These are phyloP conservation scores for Porphyra umbilicalis DNA, from an alignment of 31 red algal species.

Conservation along the genomic window DNA sequence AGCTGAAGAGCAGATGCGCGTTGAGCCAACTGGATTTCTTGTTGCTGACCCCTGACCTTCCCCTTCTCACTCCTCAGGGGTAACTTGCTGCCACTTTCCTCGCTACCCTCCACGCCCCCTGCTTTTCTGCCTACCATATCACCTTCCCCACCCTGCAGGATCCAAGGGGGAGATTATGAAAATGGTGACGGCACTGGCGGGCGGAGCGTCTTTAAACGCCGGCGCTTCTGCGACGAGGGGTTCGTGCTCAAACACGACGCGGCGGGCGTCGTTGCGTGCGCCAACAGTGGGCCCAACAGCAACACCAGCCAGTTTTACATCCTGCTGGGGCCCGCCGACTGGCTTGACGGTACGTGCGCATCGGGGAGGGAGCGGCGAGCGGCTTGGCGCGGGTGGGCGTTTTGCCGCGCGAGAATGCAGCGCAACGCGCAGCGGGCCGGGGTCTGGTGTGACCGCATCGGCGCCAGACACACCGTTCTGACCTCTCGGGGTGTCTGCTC, in stretches of 20 bases:
- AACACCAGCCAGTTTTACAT: slow-evolving; percentile 9
- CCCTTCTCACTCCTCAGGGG: too few species aligned
- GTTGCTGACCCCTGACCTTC: background rate
- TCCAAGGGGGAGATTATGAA: background rate
- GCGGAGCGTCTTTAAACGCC: background rate
- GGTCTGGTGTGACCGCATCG: too few species aligned
- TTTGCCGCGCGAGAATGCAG: too few species aligned
- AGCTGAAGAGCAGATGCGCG: too few species aligned
- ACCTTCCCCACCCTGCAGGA: background rate
- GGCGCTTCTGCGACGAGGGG: background rate
- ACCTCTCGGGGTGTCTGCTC: too few species aligned
- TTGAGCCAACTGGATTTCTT: too few species aligned
- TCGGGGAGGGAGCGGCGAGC: too few species aligned
- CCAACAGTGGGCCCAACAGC: slow-evolving; percentile 2
- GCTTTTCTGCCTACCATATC: background rate
- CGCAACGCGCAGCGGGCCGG: too few species aligned
- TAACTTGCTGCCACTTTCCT: too few species aligned
- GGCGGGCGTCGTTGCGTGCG: background rate
- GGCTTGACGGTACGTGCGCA: background rate
- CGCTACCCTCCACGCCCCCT: too few species aligned
- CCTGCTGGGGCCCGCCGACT: background rate
- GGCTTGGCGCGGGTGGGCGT: too few species aligned
- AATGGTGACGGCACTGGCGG: background rate
- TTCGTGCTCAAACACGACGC: background rate
- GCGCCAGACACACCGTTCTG: too few species aligned